A percentile compares a stretch with the other conserved stretches of the same genome.
phyloP scores from a whole-genome alignment of 371 early-diverging fungal species.

The Saksenaea oblongispora region DNA sequence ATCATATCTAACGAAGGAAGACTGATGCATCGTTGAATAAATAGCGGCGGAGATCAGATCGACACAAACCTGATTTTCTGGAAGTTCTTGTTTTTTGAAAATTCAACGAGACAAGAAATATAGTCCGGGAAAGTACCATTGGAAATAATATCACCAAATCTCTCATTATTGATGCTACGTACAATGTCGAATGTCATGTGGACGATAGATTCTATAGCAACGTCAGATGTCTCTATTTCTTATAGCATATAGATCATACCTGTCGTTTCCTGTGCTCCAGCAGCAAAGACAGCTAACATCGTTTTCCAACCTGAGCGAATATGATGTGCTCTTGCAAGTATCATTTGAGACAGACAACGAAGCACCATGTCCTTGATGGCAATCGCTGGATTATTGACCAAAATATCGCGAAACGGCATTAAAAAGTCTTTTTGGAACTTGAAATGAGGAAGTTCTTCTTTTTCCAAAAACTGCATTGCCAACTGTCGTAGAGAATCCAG shows the following conservation, averaged over 20 bases:
- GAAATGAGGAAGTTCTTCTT: slow-evolving; percentile 93
- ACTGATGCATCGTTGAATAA: slow-evolving; percentile 18
- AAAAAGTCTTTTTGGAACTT: slow-evolving; percentile 96
- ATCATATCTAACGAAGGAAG: slow-evolving; percentile 60
- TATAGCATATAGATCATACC: slow-evolving; percentile 22
- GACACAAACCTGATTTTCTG: slow-evolving; percentile 51
- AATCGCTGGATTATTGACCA: slow-evolving; percentile 74
- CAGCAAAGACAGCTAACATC: slow-evolving; percentile 78
- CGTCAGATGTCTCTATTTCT: neutral
- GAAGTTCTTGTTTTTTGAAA: slow-evolving; percentile 60
- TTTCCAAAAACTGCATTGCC: slow-evolving; percentile 93
- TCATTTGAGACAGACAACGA: slow-evolving; percentile 87
- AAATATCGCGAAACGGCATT: slow-evolving; percentile 86
- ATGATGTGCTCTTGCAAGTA: slow-evolving; percentile 75
- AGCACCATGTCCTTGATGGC: slow-evolving; percentile 92
- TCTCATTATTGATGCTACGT: slow-evolving; percentile 63
- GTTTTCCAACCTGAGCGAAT: slow-evolving; percentile 92
- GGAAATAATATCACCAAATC: slow-evolving; percentile 67
- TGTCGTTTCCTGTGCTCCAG: slow-evolving; percentile 76
- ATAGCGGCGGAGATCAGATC: neutral
- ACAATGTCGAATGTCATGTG: slow-evolving; percentile 70
- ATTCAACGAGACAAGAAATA: slow-evolving; percentile 80
- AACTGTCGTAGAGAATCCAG: slow-evolving; percentile 92
- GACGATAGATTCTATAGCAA: slow-evolving; percentile 55
- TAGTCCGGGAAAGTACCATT: slow-evolving; percentile 78